These are phyloP conservation scores for Lotus japonicus DNA, from an alignment of 306 rosid genomes.

Conservation along the genomic window DNA sequence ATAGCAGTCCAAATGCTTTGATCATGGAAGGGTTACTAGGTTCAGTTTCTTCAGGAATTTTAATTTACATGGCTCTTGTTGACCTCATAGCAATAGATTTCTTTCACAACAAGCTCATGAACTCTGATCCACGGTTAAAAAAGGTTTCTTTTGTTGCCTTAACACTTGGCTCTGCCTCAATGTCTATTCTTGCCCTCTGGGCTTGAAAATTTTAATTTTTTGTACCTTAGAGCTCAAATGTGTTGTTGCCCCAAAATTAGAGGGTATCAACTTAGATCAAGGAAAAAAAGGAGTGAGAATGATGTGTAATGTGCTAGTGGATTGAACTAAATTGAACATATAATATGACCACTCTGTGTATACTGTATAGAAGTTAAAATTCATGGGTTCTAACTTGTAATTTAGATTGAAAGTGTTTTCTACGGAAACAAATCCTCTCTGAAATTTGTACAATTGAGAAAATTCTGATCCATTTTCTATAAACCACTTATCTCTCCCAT, in stretches of 20 bases:
- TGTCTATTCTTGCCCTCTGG: slow-evolving; percentile 92
- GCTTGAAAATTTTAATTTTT: slow-evolving; percentile 41
- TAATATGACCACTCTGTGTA: no score
- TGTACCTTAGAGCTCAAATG: not conserved
- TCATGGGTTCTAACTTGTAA: no score
- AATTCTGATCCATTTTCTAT: no score
- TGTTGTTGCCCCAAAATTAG: not conserved
- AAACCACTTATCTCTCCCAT: no score
- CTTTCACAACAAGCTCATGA: slow-evolving; percentile 88
- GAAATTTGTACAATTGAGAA: no score
- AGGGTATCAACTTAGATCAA: not conserved
- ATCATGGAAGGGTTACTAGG: slow-evolving; percentile 85
- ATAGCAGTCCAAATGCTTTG: slow-evolving; percentile 69
- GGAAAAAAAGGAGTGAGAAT: not conserved
- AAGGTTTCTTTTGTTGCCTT: slow-evolving; percentile 65
- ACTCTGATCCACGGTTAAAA: slow-evolving; percentile 41
- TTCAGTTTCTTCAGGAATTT: slow-evolving; percentile 79
- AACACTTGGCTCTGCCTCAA: slow-evolving; percentile 67
- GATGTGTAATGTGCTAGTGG: not conserved
- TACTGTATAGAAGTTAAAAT: no score
- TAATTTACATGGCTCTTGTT: slow-evolving; percentile 91
- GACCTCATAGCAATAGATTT: slow-evolving; percentile 87
- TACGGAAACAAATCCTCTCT: no score
- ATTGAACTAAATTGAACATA: no score
- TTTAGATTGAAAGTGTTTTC: no score